These are phyloP conservation scores for Blastobotrys aristatus DNA, from an alignment of 1,139 yeast genomes.

Conservation along the genomic window DNA sequence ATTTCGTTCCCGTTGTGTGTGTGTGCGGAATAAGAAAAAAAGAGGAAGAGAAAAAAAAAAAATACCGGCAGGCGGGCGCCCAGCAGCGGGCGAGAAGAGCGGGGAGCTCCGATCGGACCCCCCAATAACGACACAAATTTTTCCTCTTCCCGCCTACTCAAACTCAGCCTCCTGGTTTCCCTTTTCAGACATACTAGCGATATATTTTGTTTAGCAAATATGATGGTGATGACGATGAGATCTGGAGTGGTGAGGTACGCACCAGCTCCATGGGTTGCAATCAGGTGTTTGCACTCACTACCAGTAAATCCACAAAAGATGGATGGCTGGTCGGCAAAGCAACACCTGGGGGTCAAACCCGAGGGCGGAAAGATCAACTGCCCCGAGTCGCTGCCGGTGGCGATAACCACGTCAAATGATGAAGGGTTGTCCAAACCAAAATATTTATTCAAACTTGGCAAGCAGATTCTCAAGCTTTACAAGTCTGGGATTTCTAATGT, in stretches of 20 bases:
- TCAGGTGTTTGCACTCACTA: constrained; percentile 1
- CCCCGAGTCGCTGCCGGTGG: constrained; percentile 26
- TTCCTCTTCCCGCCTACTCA: background rate
- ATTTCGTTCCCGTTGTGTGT: background rate
- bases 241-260: no score
- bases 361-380: constrained; percentile 20
- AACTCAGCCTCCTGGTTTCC: background rate
- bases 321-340: constrained; percentile 6
- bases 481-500: constrained; percentile 34
- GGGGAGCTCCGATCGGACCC: no score
- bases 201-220: no score
- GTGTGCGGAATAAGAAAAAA: background rate
- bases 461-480: constrained; percentile 31
- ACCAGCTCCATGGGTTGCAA: no score
- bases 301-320: constrained; percentile 12
- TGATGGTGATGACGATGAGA: no score
- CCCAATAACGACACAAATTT: no score
- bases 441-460: constrained; percentile 26
- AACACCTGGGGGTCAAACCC: constrained; percentile 7
- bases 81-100: no score
- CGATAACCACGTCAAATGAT: constrained; percentile 14
- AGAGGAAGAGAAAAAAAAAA: background rate
- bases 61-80: background rate
- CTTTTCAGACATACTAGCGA: no score
- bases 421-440: constrained; percentile 12